Percentiles rank a stretch among this genome's conserved stretches.
Conservation (phyloP, 2,329 filamentous ascomycete genomes). For the Gnomoniopsis sp. region DNA sequence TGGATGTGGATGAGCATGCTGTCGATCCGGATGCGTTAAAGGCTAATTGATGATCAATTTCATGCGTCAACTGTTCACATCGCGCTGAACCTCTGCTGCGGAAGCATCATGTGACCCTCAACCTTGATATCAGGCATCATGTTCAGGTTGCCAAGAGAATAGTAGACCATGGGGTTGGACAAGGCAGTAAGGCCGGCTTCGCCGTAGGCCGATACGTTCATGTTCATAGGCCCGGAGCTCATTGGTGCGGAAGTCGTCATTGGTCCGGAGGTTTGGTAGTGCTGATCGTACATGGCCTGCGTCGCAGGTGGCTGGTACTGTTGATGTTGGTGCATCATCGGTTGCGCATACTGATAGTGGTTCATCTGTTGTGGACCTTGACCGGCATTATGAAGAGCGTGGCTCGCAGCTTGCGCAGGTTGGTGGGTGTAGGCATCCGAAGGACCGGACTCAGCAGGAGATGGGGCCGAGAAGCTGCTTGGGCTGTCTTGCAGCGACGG, state of each 20-base stretch:
- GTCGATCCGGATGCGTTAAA: neutral
- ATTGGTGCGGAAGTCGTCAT: too few species aligned
- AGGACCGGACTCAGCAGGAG: slow-evolving; percentile 47
- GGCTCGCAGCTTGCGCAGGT: slow-evolving; percentile 43
- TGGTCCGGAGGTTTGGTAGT: slow-evolving; percentile 3
- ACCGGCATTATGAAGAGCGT: slow-evolving; percentile 45
- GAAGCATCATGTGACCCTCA: neutral
- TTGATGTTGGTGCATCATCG: slow-evolving; percentile 7
- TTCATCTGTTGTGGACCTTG: slow-evolving; percentile 36
- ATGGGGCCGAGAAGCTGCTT: slow-evolving; percentile 53
- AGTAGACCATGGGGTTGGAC: neutral
- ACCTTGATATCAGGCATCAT: neutral
- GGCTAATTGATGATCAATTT: neutral
- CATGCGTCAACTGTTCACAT: neutral
- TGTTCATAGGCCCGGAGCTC: neutral
- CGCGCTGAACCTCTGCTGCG: neutral
- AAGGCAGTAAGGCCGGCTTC: neutral
- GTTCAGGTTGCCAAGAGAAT: neutral
- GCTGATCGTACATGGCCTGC: slow-evolving; percentile 10
- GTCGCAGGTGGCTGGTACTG: slow-evolving; percentile 8
- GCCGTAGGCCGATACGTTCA: neutral
- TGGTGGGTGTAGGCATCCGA: slow-evolving; percentile 56
- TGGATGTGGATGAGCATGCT: neutral
- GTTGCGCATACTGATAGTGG: slow-evolving; percentile 24
- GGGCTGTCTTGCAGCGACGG: slow-evolving; percentile 57